Conservation (phyloP, 805 yeast genomes). For the Metschnikowia sp. region DNA sequence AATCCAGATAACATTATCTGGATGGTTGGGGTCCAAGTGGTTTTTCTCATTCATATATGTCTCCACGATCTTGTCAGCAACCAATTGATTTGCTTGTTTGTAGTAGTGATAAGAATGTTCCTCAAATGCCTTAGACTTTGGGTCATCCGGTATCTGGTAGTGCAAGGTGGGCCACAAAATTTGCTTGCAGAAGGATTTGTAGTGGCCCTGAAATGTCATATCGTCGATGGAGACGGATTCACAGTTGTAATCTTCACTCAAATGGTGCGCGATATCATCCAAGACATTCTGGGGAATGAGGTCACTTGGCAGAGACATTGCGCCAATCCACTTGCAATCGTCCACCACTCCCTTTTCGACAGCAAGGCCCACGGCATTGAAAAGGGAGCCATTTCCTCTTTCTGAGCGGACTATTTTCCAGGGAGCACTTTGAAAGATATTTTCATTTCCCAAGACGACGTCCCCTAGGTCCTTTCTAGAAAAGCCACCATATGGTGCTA, state of each 20-base stretch:
- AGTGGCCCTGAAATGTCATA: conserved; percentile 82
- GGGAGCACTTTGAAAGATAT: conserved; percentile 56
- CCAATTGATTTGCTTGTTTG: conserved; percentile 64
- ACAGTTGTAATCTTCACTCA: conserved; percentile 50
- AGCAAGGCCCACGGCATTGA: conserved; percentile 75
- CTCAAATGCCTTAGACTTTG: conserved; percentile 90
- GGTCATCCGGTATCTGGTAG: conserved; percentile 93
- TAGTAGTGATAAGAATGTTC: conserved; percentile 93
- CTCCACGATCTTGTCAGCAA: conserved; percentile 73
- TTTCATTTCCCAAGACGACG: conserved; percentile 39
- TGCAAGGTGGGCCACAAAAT: conserved; percentile 93
- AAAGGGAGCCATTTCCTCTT: conserved; percentile 85
- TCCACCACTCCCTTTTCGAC: conserved; percentile 32
- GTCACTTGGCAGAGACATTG: conserved; percentile 88
- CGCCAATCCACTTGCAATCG: conserved; percentile 74
- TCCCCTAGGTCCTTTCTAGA: conserved; percentile 56
- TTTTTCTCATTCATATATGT: conserved; percentile 50
- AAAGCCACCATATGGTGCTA: conserved; percentile 72
- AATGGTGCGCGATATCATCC: conserved; percentile 46
- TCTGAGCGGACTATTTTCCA: conserved; percentile 70
- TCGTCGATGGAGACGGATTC: conserved; percentile 74
- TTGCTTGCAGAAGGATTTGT: conserved; percentile 87
- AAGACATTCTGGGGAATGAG: conserved; percentile 59
- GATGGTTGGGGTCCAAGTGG: conserved; percentile 43
- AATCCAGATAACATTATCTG: conserved; percentile 77